phyloP scores from a whole-genome alignment of 768 basidiomycete genomes.

The Hypholoma sublateritium region DNA sequence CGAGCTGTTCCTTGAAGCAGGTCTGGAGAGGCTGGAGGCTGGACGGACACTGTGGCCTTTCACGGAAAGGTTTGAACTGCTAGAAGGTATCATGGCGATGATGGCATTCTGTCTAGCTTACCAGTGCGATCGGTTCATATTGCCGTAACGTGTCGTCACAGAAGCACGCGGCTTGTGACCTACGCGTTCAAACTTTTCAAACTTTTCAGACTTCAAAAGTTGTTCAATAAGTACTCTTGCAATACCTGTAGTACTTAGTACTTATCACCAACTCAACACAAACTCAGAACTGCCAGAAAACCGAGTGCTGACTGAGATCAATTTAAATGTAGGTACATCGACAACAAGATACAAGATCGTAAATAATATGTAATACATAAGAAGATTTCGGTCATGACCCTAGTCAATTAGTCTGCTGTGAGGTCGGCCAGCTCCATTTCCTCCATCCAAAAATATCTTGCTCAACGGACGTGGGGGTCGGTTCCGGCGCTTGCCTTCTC shows the following conservation, averaged over 20 bases:
- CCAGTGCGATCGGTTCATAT: background rate
- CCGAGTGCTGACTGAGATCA: too few species aligned
- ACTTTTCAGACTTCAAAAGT: too few species aligned
- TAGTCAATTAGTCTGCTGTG: slow-evolving; percentile 5
- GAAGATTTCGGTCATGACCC: background rate
- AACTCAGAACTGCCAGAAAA: too few species aligned
- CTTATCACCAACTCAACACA: too few species aligned
- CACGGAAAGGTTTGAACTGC: slow-evolving; percentile 21
- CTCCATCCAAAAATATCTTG: slow-evolving; percentile 80
- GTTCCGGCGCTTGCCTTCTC: slow-evolving; percentile 57
- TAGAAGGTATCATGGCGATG: slow-evolving; percentile 21
- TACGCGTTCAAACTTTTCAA: background rate
- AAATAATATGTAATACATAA: background rate
- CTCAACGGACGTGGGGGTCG: slow-evolving; percentile 59
- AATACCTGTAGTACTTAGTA: too few species aligned
- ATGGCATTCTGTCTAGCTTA: background rate
- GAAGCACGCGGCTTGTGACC: background rate
- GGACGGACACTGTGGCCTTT: slow-evolving; percentile 20
- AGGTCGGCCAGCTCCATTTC: slow-evolving; percentile 11
- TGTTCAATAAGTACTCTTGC: too few species aligned
- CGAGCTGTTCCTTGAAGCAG: slow-evolving; percentile 39
- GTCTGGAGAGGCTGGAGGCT: slow-evolving; percentile 28
- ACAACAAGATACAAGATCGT: background rate
- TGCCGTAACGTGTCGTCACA: background rate
- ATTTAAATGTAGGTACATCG: background rate